These are phyloP conservation scores for Asterionellopsis glacialis DNA, from an alignment of 108 stramenopile genomes.

Conservation along the genomic window DNA sequence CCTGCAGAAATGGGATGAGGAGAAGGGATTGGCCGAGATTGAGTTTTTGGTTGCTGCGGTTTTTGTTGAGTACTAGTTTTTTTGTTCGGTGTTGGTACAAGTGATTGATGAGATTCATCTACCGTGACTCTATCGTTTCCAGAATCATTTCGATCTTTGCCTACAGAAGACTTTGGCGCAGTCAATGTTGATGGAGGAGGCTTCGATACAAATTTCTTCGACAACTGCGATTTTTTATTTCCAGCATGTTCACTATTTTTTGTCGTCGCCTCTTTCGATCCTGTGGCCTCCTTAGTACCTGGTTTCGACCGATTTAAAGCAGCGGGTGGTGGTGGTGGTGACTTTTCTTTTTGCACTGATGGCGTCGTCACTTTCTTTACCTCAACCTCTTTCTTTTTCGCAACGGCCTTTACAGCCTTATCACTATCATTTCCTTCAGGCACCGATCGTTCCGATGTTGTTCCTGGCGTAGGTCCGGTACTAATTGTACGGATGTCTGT, in stretches of 20 bases:
- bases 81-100: slow-evolving; percentile 2
- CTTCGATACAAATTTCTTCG: neutral
- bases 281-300: neutral
- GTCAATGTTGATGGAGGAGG: neutral
- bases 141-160: slow-evolving; percentile 1
- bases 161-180: neutral
- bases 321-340: neutral
- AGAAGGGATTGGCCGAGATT: too few relatives aligned
- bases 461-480: too few relatives aligned
- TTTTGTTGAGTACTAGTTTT: neutral
- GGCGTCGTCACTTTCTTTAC: too few relatives aligned
- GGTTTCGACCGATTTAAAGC: too few relatives aligned
- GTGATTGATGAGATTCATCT: slow-evolving; percentile 11
- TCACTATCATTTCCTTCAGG: too few relatives aligned
- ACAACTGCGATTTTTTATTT: neutral
- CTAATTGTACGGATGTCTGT: too few relatives aligned
- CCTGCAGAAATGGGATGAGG: too few relatives aligned
- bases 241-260: slow-evolving; percentile 5
- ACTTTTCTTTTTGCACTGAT: neutral
- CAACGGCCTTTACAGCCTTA: too few relatives aligned
- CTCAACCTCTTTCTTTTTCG: too few relatives aligned
- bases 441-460: too few relatives aligned
- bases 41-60: neutral
- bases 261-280: slow-evolving; percentile 2
- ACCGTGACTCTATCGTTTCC: slow-evolving; percentile 30